Percentiles rank a stretch among this genome's conserved stretches.
These are phyloP conservation scores for Xylaria sp. DNA, from an alignment of 2,329 filamentous ascomycete genomes.

Conservation along the genomic window DNA sequence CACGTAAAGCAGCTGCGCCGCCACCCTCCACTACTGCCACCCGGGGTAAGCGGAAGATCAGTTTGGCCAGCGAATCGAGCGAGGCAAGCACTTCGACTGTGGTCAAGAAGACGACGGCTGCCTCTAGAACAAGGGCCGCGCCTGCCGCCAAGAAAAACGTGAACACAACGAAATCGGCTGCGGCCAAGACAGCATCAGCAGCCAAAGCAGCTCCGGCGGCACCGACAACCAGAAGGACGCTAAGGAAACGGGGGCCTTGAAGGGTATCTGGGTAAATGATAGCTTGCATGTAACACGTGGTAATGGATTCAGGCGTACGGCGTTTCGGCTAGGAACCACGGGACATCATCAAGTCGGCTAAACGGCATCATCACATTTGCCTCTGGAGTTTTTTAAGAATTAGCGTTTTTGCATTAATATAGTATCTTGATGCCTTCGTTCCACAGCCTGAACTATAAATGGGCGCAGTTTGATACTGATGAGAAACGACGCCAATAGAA, in stretches of 20 bases:
- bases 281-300: slow-evolving; percentile 3
- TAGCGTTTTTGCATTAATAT: slow-evolving; percentile 20
- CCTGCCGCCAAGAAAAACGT: slow-evolving; percentile 56
- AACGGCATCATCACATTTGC: slow-evolving; percentile 20
- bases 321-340: slow-evolving; percentile 19
- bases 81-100: slow-evolving; percentile 70
- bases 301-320: slow-evolving; percentile 17
- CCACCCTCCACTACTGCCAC: slow-evolving; percentile 50
- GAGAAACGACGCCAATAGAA: too few species aligned
- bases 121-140: slow-evolving; percentile 46
- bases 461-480: too few species aligned
- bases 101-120: slow-evolving; percentile 56
- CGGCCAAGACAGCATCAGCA: slow-evolving; percentile 56
- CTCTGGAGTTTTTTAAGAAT: slow-evolving; percentile 20
- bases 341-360: background rate
- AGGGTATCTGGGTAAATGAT: background rate
- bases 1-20: slow-evolving; percentile 46
- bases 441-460: slow-evolving; percentile 25
- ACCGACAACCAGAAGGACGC: slow-evolving; percentile 53
- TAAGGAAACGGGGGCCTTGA: slow-evolving; percentile 57
- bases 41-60: slow-evolving; percentile 58
- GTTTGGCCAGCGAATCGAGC: slow-evolving; percentile 66
- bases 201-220: slow-evolving; percentile 49
- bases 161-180: slow-evolving; percentile 56
- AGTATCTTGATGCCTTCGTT: slow-evolving; percentile 20